Conservation (phyloP, 2,329 filamentous ascomycete species). For the Cercospora beticola region DNA sequence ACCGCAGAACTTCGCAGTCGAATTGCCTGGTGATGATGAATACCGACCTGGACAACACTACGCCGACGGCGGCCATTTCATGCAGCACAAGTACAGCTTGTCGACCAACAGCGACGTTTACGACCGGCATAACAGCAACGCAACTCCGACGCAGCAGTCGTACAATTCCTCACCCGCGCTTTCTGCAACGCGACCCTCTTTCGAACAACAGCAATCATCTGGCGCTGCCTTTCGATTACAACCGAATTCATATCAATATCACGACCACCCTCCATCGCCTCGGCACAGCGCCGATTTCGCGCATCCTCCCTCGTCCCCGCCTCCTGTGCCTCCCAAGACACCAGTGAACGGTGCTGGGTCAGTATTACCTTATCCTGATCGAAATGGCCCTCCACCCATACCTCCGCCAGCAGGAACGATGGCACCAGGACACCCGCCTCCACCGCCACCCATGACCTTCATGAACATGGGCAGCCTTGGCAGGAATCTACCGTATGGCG, state of each 20-base stretch:
- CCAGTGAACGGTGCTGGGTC: conserved; percentile 19
- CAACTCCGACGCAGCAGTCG: conserved; percentile 3
- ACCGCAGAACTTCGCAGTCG: conserved; percentile 43
- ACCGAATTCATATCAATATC: conserved; percentile 14
- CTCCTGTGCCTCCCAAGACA: conserved; percentile 35
- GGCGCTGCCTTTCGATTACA: conserved; percentile 9
- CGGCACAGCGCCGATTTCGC: conserved; percentile 23
- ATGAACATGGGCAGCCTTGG: conserved; percentile 38
- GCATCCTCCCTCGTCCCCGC: conserved; percentile 12
- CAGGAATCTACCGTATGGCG: conserved; percentile 68
- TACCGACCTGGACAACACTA: conserved; percentile 47
- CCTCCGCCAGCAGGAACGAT: background rate
- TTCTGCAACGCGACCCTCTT: conserved; percentile 12
- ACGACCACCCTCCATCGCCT: conserved; percentile 10
- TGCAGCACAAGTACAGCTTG: conserved; percentile 63
- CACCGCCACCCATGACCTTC: conserved; percentile 30
- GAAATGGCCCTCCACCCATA: conserved; percentile 12
- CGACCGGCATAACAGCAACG: conserved; percentile 14
- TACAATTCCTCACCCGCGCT: conserved; percentile 21
- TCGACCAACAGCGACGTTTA: conserved; percentile 19
- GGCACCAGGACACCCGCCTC: background rate
- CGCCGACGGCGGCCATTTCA: conserved; percentile 47
- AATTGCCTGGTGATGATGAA: conserved; percentile 34
- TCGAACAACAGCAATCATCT: conserved; percentile 14
- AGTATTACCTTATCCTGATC: conserved; percentile 29